Conservation (phyloP, 169 alveolate species). For the Eimeria falciformis region DNA sequence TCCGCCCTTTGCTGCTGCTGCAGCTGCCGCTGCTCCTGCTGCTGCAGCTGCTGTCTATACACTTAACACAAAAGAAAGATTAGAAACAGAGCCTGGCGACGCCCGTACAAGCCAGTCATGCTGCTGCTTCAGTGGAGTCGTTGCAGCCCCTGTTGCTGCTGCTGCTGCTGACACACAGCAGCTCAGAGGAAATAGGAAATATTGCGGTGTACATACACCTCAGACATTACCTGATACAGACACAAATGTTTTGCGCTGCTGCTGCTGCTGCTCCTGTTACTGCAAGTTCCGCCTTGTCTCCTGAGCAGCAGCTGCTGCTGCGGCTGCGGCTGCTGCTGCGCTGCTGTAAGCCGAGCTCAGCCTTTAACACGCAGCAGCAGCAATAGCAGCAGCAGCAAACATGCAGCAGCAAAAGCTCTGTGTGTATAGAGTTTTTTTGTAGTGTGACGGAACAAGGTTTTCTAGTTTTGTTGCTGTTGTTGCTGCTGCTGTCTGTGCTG, state of each 20-base stretch:
- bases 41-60: constrained; percentile 24
- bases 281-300: neutral
- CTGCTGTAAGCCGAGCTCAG: too few species aligned
- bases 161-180: constrained; percentile 54
- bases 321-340: constrained; percentile 21
- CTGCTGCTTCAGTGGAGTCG: constrained; percentile 32
- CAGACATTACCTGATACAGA: neutral
- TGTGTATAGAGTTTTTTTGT: too few species aligned
- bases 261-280: constrained; percentile 37
- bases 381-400: too few species aligned
- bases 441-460: too few species aligned
- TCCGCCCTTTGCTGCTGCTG: constrained; percentile 17
- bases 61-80: neutral
- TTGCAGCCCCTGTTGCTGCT: constrained; percentile 48
- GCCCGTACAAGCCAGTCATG: neutral
- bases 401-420: too few species aligned
- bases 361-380: too few species aligned
- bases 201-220: constrained; percentile 4
- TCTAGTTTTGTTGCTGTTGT: constrained; percentile 47
- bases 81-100: neutral
- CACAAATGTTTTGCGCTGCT: neutral
- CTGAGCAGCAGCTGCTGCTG: neutral
- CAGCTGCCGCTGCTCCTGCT: constrained; percentile 3
- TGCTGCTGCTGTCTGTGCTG: constrained; percentile 49
- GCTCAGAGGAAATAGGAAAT: neutral